Evolutionary conservation across 2,329 filamentous ascomycete species (phyloP).

Genomic region (Botrytis fragariae): DNA sequence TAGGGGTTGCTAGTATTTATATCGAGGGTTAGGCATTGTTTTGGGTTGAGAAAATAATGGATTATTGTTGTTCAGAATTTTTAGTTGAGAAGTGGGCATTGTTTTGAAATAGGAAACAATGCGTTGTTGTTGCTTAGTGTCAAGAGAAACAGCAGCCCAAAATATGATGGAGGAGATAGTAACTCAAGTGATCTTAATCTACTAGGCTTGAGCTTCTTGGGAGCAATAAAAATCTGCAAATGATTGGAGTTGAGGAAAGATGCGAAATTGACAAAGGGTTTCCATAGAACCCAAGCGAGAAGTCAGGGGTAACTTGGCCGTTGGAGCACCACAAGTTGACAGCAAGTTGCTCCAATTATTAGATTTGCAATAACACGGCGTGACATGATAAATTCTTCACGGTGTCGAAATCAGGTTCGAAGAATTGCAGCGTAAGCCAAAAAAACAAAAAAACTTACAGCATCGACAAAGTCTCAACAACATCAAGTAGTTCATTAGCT

Average conservation of each 20-base stretch:
- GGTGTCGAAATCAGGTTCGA: too few species aligned
- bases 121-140: neutral
- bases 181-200: neutral
- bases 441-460: neutral
- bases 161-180: neutral
- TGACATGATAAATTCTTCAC: neutral
- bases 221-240: fast-evolving
- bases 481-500: neutral
- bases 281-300: neutral
- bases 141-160: neutral
- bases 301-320: neutral
- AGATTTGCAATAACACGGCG: neutral
- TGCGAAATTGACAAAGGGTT: neutral
- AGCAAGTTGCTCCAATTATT: neutral
- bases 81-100: neutral
- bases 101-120: neutral
- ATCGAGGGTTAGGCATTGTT: neutral
- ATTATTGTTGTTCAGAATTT: neutral
- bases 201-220: fast-evolving
- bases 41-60: neutral
- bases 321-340: neutral
- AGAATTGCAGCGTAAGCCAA: neutral
- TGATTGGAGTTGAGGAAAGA: too few species aligned
- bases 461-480: too few species aligned
- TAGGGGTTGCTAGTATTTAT: neutral